A percentile compares a stretch with the other conserved stretches of the same genome.
Conservation (phyloP, 805 yeast species). For the Kluyveromyces nonfermentans region DNA sequence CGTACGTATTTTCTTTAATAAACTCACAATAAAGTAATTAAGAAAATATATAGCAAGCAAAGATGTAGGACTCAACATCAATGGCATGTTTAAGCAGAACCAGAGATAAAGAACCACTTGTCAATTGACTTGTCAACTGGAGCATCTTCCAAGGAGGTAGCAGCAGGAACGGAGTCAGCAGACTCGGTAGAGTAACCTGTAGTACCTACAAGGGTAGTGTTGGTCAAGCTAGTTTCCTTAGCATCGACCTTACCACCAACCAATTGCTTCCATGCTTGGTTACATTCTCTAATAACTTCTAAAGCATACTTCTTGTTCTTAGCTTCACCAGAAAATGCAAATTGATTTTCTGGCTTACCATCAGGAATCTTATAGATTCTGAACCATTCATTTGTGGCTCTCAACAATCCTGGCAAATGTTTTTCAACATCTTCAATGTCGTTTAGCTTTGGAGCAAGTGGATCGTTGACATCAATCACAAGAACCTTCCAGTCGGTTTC, state of each 20-base stretch:
- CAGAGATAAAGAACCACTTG: slow-evolving; percentile 97
- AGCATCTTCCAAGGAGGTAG: slow-evolving; percentile 67
- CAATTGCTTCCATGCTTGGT: slow-evolving; percentile 74
- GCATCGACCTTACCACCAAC: slow-evolving; percentile 54
- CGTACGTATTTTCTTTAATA: too few species aligned
- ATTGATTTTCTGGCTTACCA: slow-evolving; percentile 93
- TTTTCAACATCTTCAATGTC: slow-evolving; percentile 87
- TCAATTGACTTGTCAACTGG: slow-evolving; percentile 94
- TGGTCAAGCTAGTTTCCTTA: slow-evolving; percentile 65
- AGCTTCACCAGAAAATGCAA: slow-evolving; percentile 94
- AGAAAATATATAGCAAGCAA: too few species aligned
- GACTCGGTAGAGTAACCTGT: slow-evolving; percentile 42
- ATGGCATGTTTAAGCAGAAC: slow-evolving; percentile 48
- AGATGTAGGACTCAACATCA: too few species aligned
- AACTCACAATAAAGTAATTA: too few species aligned
- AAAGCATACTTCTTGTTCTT: slow-evolving; percentile 80
- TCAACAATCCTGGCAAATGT: slow-evolving; percentile 84
- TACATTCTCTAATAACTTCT: slow-evolving; percentile 73
- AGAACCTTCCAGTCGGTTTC: slow-evolving; percentile 90
- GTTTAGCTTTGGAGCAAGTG: slow-evolving; percentile 75
- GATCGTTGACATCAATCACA: slow-evolving; percentile 80
- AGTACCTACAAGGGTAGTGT: slow-evolving; percentile 57
- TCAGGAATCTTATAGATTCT: slow-evolving; percentile 96
- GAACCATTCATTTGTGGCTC: slow-evolving; percentile 97
- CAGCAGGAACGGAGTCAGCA: slow-evolving; percentile 53